A percentile compares a stretch with the other conserved stretches of the same genome.
These are phyloP conservation scores for Blastomyces percursus DNA, from an alignment of 2,329 filamentous ascomycete species.

Conservation along the genomic window DNA sequence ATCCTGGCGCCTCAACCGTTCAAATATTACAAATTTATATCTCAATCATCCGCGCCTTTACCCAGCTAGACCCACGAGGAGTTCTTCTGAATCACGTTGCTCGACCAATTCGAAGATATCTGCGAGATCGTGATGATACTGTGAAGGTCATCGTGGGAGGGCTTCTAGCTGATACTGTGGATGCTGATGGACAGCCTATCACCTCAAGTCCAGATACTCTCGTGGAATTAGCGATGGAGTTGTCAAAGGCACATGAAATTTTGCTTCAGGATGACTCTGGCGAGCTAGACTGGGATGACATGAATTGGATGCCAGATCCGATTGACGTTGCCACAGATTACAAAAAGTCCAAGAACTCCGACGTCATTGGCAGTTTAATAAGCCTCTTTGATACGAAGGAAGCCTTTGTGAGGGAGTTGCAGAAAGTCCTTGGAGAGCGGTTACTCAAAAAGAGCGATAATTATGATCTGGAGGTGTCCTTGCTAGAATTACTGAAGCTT, in stretches of 20 bases:
- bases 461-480: constrained; percentile 70
- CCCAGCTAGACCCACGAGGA: constrained; percentile 52
- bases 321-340: constrained; percentile 89
- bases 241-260: constrained; percentile 34
- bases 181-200: constrained; percentile 25
- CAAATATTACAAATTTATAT: constrained; percentile 59
- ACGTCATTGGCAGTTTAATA: constrained; percentile 85
- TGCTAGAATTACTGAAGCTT: constrained; percentile 76
- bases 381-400: constrained; percentile 81
- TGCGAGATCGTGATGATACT: constrained; percentile 55
- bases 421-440: constrained; percentile 75
- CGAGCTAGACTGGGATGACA: constrained; percentile 79
- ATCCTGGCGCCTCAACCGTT: constrained; percentile 54
- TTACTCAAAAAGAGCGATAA: constrained; percentile 54
- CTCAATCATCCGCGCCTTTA: constrained; percentile 54
- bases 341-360: constrained; percentile 74
- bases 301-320: constrained; percentile 86
- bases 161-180: constrained; percentile 45
- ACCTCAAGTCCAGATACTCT: constrained; percentile 33
- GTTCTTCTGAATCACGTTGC: constrained; percentile 57
- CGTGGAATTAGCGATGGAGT: constrained; percentile 44
- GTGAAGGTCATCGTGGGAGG: constrained; percentile 55
- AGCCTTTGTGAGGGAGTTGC: constrained; percentile 87
- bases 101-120: constrained; percentile 51
- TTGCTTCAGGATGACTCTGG: constrained; percentile 41